Percentiles rank a stretch among this genome's conserved stretches.
Evolutionary conservation across 805 yeast species (phyloP).

Genomic region (Schwanniomyces occidentalis): DNA sequence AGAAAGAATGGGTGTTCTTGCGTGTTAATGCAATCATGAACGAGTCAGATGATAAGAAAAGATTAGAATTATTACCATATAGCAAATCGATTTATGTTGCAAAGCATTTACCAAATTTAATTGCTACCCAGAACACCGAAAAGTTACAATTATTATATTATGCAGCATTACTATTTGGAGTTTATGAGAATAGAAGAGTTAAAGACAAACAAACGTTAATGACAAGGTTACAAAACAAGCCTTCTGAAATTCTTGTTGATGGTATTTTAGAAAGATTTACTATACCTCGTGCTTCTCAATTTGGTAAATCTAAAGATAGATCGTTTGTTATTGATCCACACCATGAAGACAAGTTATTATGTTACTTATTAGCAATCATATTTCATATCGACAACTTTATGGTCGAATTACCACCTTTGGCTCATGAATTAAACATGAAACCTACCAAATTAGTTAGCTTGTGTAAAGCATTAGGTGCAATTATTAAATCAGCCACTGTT

Average conservation of each 20-base stretch:
- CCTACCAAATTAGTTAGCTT: slow-evolving; percentile 69
- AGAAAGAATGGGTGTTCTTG: slow-evolving; percentile 60
- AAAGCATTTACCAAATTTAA: slow-evolving; percentile 43
- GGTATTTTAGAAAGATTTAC: slow-evolving; percentile 75
- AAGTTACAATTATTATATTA: slow-evolving; percentile 75
- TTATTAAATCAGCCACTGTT: slow-evolving; percentile 66
- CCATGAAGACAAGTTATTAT: slow-evolving; percentile 81
- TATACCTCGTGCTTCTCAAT: slow-evolving; percentile 57
- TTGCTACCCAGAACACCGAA: slow-evolving; percentile 45
- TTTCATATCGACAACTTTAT: slow-evolving; percentile 75
- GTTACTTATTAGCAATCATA: slow-evolving; percentile 70
- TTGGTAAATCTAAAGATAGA: slow-evolving; percentile 74
- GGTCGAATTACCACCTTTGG: slow-evolving; percentile 76
- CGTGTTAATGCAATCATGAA: slow-evolving; percentile 62
- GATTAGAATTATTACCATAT: slow-evolving; percentile 63
- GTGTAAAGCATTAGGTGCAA: slow-evolving; percentile 81
- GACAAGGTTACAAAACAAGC: slow-evolving; percentile 57
- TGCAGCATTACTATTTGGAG: slow-evolving; percentile 75
- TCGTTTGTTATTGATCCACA: slow-evolving; percentile 84
- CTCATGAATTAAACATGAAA: slow-evolving; percentile 79
- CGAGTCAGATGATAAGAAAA: slow-evolving; percentile 49
- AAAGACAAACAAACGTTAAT: slow-evolving; percentile 58
- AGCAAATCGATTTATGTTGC: slow-evolving; percentile 55
- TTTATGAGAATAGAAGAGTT: slow-evolving; percentile 70
- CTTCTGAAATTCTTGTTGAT: slow-evolving; percentile 73